A percentile compares a stretch with the other conserved stretches of the same genome.
Conservation (phyloP, 2,329 filamentous ascomycete genomes). For the Kalaharituber pfeilii region DNA sequence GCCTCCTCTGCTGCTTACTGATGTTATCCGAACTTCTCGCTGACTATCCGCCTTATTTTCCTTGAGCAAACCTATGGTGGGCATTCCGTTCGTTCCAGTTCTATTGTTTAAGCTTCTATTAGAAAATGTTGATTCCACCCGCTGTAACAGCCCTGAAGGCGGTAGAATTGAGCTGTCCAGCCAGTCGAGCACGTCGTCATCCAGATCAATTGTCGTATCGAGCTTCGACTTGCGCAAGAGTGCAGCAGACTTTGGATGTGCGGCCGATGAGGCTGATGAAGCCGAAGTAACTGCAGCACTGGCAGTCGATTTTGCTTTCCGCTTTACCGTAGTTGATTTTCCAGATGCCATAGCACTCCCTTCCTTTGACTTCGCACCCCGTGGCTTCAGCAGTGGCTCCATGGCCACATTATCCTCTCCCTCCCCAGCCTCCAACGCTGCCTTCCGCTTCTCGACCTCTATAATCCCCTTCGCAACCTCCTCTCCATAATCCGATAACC, state of each 20-base stretch:
- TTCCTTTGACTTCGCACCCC: background rate
- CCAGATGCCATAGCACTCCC: background rate
- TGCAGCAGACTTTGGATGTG: background rate
- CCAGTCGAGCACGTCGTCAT: background rate
- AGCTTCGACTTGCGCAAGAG: background rate
- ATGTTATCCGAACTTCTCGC: too few relatives aligned
- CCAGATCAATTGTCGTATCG: background rate
- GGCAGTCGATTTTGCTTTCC: background rate
- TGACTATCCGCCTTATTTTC: too few relatives aligned
- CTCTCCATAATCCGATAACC: constrained; percentile 61
- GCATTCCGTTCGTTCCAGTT: too few relatives aligned
- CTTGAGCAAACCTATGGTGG: too few relatives aligned
- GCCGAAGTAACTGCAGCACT: background rate
- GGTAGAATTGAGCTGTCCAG: too few relatives aligned
- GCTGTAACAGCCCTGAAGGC: too few relatives aligned
- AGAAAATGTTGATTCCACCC: too few relatives aligned
- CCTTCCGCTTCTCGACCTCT: constrained; percentile 22
- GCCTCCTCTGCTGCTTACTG: too few relatives aligned
- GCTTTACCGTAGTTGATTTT: background rate
- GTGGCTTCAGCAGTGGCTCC: background rate
- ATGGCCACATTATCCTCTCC: background rate
- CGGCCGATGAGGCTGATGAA: background rate
- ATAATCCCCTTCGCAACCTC: constrained; percentile 51
- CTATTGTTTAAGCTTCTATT: too few relatives aligned
- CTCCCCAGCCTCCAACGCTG: background rate